Evolutionary conservation across 139 green algal genomes (phyloP).

Genomic region (Micromonas commoda): DNA sequence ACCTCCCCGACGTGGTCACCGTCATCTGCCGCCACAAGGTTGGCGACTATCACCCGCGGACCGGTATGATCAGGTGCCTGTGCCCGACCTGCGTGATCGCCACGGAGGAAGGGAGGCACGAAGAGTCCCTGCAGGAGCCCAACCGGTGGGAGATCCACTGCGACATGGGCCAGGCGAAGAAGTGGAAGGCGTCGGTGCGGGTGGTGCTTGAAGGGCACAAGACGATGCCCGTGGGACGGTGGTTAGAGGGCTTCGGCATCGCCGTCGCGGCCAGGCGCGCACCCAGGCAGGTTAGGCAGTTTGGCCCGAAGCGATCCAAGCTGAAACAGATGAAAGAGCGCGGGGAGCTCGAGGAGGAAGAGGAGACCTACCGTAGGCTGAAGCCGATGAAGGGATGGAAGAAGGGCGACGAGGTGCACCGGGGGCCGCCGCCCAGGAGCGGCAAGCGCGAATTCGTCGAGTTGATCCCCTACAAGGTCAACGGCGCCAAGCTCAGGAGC

Average conservation of each 20-base stretch:
- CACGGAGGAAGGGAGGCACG: background rate
- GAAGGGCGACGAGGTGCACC: background rate
- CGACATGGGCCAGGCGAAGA: conserved; percentile 17
- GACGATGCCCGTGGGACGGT: background rate
- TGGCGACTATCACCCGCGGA: background rate
- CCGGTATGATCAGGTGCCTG: background rate
- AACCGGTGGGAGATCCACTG: conserved; percentile 7
- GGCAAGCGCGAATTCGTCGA: conserved; percentile 14
- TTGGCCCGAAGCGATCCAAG: background rate
- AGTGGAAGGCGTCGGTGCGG: conserved; percentile 19
- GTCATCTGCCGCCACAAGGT: background rate
- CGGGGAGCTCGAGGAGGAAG: background rate
- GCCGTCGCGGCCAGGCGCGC: background rate
- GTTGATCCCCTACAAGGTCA: conserved; percentile 3
- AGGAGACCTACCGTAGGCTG: background rate
- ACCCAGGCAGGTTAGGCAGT: background rate
- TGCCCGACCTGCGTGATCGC: background rate
- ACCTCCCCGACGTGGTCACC: background rate
- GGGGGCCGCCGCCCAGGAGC: conserved; percentile 9
- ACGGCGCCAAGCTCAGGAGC: background rate
- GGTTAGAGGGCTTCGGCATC: background rate
- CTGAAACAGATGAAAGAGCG: background rate
- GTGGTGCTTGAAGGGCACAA: background rate
- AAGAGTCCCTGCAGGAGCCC: background rate
- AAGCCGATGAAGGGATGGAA: background rate